Evolutionary conservation across 2,329 filamentous ascomycete genomes (phyloP).

Genomic region (Cladophialophora chaetospira): DNA sequence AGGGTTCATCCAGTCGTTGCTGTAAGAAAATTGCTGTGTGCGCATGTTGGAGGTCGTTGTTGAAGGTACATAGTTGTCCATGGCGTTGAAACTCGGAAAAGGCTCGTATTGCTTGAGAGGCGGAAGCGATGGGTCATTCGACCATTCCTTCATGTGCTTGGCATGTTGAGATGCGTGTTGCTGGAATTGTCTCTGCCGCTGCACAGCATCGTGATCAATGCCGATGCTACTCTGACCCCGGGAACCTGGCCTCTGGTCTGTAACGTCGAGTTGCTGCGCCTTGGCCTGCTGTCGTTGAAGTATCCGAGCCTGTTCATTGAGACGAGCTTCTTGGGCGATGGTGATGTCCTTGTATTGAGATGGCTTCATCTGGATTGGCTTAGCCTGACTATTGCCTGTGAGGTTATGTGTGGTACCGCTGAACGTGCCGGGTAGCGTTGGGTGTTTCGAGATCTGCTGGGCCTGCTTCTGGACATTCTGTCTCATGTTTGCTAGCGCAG

Average conservation of each 20-base stretch:
- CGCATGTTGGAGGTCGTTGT: slow-evolving; percentile 21
- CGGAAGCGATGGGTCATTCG: slow-evolving; percentile 28
- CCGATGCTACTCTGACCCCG: slow-evolving; percentile 22
- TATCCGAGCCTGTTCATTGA: slow-evolving; percentile 34
- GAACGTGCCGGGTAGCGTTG: slow-evolving; percentile 20
- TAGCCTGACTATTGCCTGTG: slow-evolving; percentile 22
- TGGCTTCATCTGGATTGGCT: slow-evolving; percentile 21
- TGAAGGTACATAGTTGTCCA: slow-evolving; percentile 19
- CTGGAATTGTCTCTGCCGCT: slow-evolving; percentile 34
- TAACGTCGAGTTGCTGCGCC: slow-evolving; percentile 26
- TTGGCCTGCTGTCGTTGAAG: slow-evolving; percentile 33
- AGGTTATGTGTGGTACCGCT: slow-evolving; percentile 27
- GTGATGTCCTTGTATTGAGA: slow-evolving; percentile 30
- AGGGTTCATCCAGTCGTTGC: slow-evolving; percentile 32
- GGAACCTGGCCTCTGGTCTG: slow-evolving; percentile 5
- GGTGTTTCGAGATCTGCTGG: neutral
- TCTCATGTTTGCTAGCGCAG: slow-evolving; percentile 23
- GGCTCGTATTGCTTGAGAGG: slow-evolving; percentile 25
- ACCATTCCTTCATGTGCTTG: slow-evolving; percentile 30
- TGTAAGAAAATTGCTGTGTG: slow-evolving; percentile 28
- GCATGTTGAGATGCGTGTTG: slow-evolving; percentile 32
- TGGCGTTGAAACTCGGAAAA: slow-evolving; percentile 18
- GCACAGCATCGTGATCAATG: slow-evolving; percentile 31
- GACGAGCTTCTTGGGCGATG: slow-evolving; percentile 30
- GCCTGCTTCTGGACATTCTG: slow-evolving; percentile 11